Evolutionary conservation across 2,329 filamentous ascomycete species (phyloP).

Genomic region (Ilyonectria destructans): DNA sequence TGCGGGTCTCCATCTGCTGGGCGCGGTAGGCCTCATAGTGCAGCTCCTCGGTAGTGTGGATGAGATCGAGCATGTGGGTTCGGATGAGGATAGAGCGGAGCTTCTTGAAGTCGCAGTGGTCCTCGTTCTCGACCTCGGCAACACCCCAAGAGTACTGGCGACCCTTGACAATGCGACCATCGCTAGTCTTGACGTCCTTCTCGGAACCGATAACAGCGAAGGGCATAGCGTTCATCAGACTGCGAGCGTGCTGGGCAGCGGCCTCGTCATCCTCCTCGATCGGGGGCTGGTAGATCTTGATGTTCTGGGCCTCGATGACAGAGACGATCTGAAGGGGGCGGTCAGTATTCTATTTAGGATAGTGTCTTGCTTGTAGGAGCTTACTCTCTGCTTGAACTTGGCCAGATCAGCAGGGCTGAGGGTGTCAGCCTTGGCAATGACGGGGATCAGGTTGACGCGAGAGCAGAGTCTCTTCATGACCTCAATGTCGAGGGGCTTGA

Average conservation of each 20-base stretch:
- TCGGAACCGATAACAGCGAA: constrained; percentile 99
- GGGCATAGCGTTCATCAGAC: constrained; percentile 96
- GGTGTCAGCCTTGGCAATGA: constrained; percentile 98
- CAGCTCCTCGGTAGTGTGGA: constrained; percentile 98
- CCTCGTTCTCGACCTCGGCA: constrained; percentile 99
- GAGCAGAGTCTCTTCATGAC: constrained; percentile 99
- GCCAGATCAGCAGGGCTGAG: constrained; percentile 92
- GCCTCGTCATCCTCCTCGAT: constrained; percentile 98
- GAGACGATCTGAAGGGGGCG: constrained; percentile 81
- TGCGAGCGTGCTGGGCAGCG: constrained; percentile 93
- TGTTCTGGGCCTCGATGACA: constrained; percentile 97
- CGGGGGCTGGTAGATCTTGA: constrained; percentile 99
- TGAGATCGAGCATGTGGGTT: constrained; percentile 99
- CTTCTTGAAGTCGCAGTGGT: constrained; percentile 99
- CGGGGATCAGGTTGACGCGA: constrained; percentile 97
- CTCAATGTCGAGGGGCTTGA: constrained; percentile 99
- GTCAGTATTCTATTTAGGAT: constrained; percentile 9
- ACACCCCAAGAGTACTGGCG: constrained; percentile 99
- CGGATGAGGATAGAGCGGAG: constrained; percentile 98
- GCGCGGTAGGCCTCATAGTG: constrained; percentile 99
- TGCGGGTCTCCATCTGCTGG: constrained; percentile 99
- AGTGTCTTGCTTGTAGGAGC: constrained; percentile 48
- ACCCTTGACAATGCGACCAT: constrained; percentile 98
- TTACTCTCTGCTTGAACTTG: constrained; percentile 95
- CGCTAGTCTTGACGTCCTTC: constrained; percentile 97